phyloP scores from a whole-genome alignment of 139 green algal species.

The Picochlorum sp. region DNA sequence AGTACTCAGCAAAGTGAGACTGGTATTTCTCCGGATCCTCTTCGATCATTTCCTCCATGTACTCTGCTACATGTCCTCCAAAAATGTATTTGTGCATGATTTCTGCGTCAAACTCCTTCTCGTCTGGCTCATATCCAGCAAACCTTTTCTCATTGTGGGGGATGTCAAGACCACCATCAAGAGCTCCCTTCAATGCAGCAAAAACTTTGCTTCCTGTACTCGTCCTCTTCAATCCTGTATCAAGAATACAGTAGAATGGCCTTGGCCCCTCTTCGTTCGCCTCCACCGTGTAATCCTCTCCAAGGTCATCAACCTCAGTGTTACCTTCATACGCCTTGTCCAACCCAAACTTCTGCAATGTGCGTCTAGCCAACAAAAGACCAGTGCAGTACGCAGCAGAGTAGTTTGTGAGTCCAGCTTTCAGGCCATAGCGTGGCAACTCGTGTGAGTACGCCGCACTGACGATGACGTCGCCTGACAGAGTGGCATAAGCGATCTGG shows the following conservation, averaged over 20 bases:
- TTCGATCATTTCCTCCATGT: constrained; percentile 95
- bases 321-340: constrained; percentile 78
- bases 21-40: constrained; percentile 96
- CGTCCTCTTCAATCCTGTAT: constrained; percentile 94
- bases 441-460: constrained; percentile 85
- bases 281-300: constrained; percentile 97
- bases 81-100: constrained; percentile 85
- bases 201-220: constrained; percentile 83
- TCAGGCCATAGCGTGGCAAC: constrained; percentile 89
- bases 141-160: constrained; percentile 98
- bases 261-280: constrained; percentile 73
- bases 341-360: constrained; percentile 89
- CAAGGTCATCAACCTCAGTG: constrained; percentile 30
- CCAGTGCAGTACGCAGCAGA: constrained; percentile 88
- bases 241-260: constrained; percentile 90
- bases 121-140: constrained; percentile 79
- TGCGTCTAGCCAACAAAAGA: constrained; percentile 86
- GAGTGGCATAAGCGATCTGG: constrained; percentile 89
- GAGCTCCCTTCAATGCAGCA: constrained; percentile 61
- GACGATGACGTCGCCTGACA: constrained; percentile 87
- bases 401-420: constrained; percentile 95
- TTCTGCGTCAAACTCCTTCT: constrained; percentile 90
- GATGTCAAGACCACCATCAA: constrained; percentile 95
- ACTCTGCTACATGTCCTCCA: constrained; percentile 92
- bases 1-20: constrained; percentile 78